These are phyloP conservation scores for Pochonia chlamydosporia DNA, from an alignment of 2,329 filamentous ascomycete genomes.

Conservation along the genomic window DNA sequence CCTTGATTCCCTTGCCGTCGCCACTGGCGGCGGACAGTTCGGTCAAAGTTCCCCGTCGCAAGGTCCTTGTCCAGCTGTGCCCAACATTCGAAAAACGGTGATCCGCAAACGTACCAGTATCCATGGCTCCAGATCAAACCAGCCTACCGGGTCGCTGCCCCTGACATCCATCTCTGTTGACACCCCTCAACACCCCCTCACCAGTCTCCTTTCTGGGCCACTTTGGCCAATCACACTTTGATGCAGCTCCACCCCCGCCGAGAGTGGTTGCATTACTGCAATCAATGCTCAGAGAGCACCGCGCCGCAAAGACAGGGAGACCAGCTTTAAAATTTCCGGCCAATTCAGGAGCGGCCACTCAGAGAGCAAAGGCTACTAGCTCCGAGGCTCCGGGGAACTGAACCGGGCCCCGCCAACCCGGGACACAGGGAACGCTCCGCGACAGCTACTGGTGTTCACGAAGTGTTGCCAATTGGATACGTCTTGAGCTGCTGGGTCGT, in stretches of 20 bases:
- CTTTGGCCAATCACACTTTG: not conserved
- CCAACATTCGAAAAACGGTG: not conserved
- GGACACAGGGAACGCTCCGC: conserved; percentile 8
- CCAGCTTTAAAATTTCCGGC: conserved; percentile 11
- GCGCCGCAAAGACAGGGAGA: not conserved
- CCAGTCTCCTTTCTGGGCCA: no score
- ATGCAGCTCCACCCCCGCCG: not conserved
- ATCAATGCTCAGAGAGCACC: no score
- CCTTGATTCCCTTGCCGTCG: not conserved
- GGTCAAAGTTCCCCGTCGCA: not conserved
- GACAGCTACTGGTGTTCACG: not conserved
- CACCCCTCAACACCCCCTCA: not conserved
- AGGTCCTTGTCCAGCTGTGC: not conserved
- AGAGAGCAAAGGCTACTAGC: not conserved
- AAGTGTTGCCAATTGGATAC: no score
- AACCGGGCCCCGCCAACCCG: conserved; percentile 12
- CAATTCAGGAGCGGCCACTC: conserved; percentile 5
- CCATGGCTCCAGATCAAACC: conserved; percentile 13
- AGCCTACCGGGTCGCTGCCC: conserved; percentile 11
- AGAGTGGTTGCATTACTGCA: not conserved
- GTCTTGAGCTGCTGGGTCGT: not conserved
- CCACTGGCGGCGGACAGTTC: not conserved
- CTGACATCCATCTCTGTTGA: conserved; percentile 2
- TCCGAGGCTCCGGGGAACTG: conserved; percentile 12
- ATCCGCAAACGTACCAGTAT: not conserved